Percentiles rank a stretch among this genome's conserved stretches.
phyloP scores from a whole-genome alignment of 2,329 filamentous ascomycete species.

The Chaetomium sp. region DNA sequence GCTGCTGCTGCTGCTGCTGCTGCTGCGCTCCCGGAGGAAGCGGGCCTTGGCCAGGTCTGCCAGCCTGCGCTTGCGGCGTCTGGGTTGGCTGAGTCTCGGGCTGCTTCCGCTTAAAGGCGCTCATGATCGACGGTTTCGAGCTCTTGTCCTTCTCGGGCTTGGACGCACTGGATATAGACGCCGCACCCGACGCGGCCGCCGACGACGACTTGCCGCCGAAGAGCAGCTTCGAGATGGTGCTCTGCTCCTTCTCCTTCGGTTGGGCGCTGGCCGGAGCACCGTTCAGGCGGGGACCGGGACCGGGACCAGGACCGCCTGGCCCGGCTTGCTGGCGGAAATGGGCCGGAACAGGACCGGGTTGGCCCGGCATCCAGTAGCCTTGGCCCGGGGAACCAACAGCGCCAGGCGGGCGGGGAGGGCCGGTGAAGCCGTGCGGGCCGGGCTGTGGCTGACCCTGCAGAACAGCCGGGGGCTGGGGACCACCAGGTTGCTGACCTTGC shows the following conservation, averaged over 20 bases:
- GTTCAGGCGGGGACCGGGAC: constrained; percentile 1
- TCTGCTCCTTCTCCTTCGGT: constrained; percentile 23
- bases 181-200: neutral
- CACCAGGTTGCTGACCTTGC: too few relatives aligned
- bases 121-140: constrained; percentile 20
- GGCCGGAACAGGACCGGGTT: constrained; percentile 7
- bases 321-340: constrained; percentile 9
- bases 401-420: neutral
- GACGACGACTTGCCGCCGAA: constrained; percentile 18
- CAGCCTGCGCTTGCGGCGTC: neutral
- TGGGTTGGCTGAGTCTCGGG: constrained; percentile 1
- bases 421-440: constrained; percentile 5
- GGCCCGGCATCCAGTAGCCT: constrained; percentile 7
- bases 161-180: neutral
- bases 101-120: constrained; percentile 21
- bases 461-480: too few relatives aligned
- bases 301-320: neutral
- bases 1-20: neutral
- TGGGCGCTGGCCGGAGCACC: constrained; percentile 7
- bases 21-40: constrained; percentile 5
- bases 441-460: neutral
- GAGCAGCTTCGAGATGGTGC: constrained; percentile 24
- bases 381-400: constrained; percentile 13
- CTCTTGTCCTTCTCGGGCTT: constrained; percentile 22
- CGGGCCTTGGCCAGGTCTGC: constrained; percentile 11